Base-by-base conservation (phyloP, 768 basidiomycete species). In the Hypsizygus marmoreus region DNA sequence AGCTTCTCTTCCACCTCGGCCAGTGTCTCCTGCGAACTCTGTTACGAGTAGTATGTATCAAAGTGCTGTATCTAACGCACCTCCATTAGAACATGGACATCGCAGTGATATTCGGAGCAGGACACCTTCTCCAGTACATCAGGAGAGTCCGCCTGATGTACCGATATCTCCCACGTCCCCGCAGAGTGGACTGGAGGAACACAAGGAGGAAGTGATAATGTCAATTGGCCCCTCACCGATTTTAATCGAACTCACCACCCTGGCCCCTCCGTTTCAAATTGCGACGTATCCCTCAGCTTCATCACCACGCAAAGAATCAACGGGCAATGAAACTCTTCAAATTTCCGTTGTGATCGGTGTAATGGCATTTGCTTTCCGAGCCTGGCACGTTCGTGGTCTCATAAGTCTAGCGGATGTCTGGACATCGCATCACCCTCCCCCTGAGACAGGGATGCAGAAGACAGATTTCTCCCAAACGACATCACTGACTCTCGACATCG, bases 1-100 rank as follows among this genome's bases (percentile, higher is more conserved):
- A 25, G 83, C 75, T 2, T 73, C 66, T 41, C 70, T 92, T 28
- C 85, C 80, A 30, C 77, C 73, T 10, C 61, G 70, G 32, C 43
- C 75, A 7, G 54, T 55, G 6, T 80, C 73, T n/a, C 70, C 75
- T 13, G 54, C 69, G 37, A 66, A 62, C 29, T 82, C 84, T 14
- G 65, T 76, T 37, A 64, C 74, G 4, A 80, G 80, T 54, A 91
- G 84, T 65, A 80, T 92, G 75, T 93, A 91, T 60, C 78, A 86
- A 54, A 92, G 89, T 54, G 86, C 86, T 4, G 53, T 86, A 16
- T 85, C 85, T 8, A 51, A 48, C 25, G 33, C 49, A n/a, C 43
- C 54, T 6, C 20, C 46, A 14, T 41, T 29, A 25, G 41, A 16
- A 7, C 39, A 47, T 35, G 28, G 25, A 41, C 49, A 6, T 16